A percentile compares a stretch with the other conserved stretches of the same genome.
Evolutionary conservation across 371 early-diverging fungal genomes (phyloP).

Genomic region (Blastocladiella emersonii): DNA sequence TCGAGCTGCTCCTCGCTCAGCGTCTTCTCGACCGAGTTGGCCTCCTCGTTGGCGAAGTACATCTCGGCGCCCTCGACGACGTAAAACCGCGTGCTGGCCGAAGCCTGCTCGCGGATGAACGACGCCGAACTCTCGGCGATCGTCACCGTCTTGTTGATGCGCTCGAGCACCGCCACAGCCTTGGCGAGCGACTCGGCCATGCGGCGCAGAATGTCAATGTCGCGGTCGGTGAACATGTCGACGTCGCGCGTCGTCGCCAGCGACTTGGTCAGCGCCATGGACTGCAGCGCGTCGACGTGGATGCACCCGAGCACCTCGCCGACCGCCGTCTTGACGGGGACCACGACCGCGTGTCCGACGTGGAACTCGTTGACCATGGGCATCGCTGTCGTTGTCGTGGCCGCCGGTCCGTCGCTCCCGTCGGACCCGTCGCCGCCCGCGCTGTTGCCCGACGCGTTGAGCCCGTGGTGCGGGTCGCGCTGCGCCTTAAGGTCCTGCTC

Average conservation of each 20-base stretch:
- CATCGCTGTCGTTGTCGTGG: neutral
- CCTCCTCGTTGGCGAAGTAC: neutral
- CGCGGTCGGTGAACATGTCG: neutral
- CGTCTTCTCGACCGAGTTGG: neutral
- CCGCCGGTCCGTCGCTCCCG: no score
- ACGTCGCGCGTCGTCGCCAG: neutral
- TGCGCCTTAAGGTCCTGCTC: neutral
- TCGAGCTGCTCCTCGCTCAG: neutral
- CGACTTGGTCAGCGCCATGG: neutral
- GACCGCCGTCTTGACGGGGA: neutral
- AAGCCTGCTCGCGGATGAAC: neutral
- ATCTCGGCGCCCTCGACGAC: neutral
- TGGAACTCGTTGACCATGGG: neutral
- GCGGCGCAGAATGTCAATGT: neutral
- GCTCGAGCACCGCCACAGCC: neutral
- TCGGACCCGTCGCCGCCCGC: neutral
- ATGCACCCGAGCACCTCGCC: neutral
- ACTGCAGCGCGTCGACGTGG: neutral
- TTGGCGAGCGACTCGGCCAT: neutral
- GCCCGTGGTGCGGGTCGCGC: no score
- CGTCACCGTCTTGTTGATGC: neutral
- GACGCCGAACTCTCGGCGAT: constrained; percentile 1
- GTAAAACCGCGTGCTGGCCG: neutral
- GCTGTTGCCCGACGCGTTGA: neutral
- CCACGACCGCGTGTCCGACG: neutral